phyloP scores from a whole-genome alignment of 495 filamentous ascomycete genomes.

The Hyaloscypha variabilis region DNA sequence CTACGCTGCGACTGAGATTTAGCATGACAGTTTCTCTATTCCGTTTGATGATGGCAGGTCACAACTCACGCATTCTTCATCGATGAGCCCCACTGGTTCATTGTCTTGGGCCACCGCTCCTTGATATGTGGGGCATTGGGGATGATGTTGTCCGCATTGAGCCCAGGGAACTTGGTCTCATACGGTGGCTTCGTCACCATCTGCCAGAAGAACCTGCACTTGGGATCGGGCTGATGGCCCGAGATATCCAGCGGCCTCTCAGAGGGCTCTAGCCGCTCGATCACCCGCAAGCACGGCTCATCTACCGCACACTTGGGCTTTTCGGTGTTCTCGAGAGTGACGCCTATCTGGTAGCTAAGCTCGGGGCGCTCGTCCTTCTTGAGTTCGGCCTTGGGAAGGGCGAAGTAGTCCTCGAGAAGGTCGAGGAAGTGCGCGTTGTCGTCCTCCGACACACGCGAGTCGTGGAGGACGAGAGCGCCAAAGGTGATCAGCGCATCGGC shows the following conservation, averaged over 20 bases:
- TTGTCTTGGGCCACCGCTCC: too few species aligned
- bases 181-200: too few species aligned
- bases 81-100: too few species aligned
- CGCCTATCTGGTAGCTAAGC: constrained; percentile 52
- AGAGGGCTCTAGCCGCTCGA: constrained; percentile 44
- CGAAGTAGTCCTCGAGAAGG: constrained; percentile 57
- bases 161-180: too few species aligned
- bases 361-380: constrained; percentile 49
- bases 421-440: constrained; percentile 53
- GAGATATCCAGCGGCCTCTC: constrained; percentile 44
- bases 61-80: too few species aligned
- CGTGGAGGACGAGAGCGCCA: constrained; percentile 52
- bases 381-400: constrained; percentile 46
- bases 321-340: constrained; percentile 56
- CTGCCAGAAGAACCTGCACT: too few species aligned
- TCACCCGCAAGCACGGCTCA: constrained; percentile 51
- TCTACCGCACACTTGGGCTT: constrained; percentile 57
- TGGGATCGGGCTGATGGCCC: too few species aligned
- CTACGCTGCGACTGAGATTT: too few species aligned
- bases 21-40: too few species aligned
- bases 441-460: constrained; percentile 50
- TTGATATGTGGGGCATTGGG: too few species aligned
- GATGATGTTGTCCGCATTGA: too few species aligned
- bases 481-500: constrained; percentile 49
- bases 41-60: too few species aligned